Evolutionary conservation across 345 rosid genomes (phyloP).

Genomic region (Brassica carinata): DNA sequence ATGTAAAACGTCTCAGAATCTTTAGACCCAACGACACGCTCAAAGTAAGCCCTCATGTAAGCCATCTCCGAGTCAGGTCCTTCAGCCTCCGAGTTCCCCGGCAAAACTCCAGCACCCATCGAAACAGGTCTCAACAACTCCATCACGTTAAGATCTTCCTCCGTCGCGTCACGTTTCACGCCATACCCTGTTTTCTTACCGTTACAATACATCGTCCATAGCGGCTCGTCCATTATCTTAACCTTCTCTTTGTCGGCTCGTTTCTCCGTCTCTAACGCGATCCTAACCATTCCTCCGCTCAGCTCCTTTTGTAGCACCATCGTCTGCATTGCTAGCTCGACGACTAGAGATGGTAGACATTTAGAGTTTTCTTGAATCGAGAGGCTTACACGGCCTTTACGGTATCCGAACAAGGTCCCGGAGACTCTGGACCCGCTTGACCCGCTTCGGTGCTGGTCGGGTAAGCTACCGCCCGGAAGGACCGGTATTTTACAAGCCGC

Average conservation of each 20-base stretch:
- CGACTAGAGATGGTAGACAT: constrained; percentile 61
- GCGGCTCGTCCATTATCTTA: constrained; percentile 60
- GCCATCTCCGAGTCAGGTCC: constrained; percentile 75
- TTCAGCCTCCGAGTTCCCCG: constrained; percentile 63
- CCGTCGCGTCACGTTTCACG: constrained; percentile 63
- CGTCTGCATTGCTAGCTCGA: constrained; percentile 72
- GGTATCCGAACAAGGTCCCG: constrained; percentile 74
- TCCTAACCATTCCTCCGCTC: constrained; percentile 71
- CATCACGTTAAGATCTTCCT: constrained; percentile 76
- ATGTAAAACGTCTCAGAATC: constrained; percentile 82
- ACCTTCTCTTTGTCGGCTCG: constrained; percentile 53
- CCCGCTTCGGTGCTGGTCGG: constrained; percentile 44
- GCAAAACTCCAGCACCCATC: constrained; percentile 88
- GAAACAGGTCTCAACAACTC: constrained; percentile 76
- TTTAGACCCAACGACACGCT: constrained; percentile 77
- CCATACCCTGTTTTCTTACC: constrained; percentile 80
- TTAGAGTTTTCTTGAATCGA: constrained; percentile 67
- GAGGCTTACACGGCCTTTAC: constrained; percentile 71
- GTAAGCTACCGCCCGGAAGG: constrained; percentile 47
- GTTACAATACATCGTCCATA: constrained; percentile 83
- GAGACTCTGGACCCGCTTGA: constrained; percentile 46
- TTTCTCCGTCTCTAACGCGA: constrained; percentile 79
- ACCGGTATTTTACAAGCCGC: constrained; percentile 61
- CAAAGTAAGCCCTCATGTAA: constrained; percentile 78
- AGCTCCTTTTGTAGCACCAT: constrained; percentile 60